Base-by-base conservation (phyloP, 164 flowering plant genomes). In the Macadamia integrifolia region DNA sequence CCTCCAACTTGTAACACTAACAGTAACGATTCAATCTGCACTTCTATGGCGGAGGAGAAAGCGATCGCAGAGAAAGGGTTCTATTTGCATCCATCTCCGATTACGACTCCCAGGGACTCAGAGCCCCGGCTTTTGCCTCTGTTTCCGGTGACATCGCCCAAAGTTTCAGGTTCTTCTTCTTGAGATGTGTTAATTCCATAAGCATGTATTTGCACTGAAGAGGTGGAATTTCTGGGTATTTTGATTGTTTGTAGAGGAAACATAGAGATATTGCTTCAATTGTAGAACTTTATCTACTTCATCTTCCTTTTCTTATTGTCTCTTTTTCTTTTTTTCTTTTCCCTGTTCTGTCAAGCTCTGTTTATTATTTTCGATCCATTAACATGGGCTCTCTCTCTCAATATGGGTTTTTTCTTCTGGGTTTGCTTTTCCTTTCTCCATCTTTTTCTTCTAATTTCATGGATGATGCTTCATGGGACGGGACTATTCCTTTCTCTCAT, bases 21-120 rank as follows among this genome's bases (percentile, higher is more conserved):
- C 40, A 35, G 66, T 48, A 28, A 31, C 23, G 59, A 52, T 59
- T 74, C 82, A 8, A n/a, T 66, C 8, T 65, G 76, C 6, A 68
- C 60, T 14, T 78, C 84, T 6, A 67, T 79, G 13, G 94, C 83
- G 62, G 98, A 93, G 66, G 94, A 91, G 62, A 86, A 71, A 67
- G 97, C 94, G 6, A 93, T 93, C 31, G 97, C 97, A 10, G 95
- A 88, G 76, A 93, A 87, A 71, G 92, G 95, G 0, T 93, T 85
- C 72, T 93, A 86, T 67, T 75, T 93, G 65, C 98, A 93, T 68
- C 92, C 89, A 1, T 87, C 94, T 5, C 90, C 91, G 14, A 75
- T 60, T 60, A 64, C 80, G 2, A 86, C 93, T 23, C 88, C 91
- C 0, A 72, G 91, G 74, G 87, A 78, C 9, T 40, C 86, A 1